Conservation (phyloP, 257 asterid species). For the Vinca minor region DNA sequence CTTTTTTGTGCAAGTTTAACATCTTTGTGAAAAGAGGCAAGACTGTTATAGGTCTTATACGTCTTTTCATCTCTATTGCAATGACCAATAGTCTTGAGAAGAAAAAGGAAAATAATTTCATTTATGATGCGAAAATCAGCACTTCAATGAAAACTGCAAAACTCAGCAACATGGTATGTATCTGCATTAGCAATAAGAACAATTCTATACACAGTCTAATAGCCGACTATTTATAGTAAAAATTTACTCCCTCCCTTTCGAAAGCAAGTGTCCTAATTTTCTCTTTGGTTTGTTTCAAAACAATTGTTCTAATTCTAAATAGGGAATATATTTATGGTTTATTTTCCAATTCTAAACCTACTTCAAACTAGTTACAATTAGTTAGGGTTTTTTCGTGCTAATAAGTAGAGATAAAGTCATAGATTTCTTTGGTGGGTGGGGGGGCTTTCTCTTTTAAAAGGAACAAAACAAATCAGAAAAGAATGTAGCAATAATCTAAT, state of each 20-base stretch:
- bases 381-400: no score
- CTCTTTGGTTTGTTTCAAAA: not conserved
- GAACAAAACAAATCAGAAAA: no score
- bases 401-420: no score
- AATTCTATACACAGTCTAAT: not conserved
- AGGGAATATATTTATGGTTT: not conserved
- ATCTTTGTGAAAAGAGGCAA: not conserved
- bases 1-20: not conserved
- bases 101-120: not conserved
- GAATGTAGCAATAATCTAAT: not conserved
- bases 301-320: not conserved
- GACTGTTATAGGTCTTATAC: not conserved
- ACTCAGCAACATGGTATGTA: not conserved
- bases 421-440: no score
- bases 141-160: not conserved
- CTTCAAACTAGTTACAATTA: not conserved
- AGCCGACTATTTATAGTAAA: not conserved
- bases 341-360: not conserved
- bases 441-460: no score
- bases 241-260: not conserved
- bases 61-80: not conserved
- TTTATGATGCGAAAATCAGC: not conserved
- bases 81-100: not conserved
- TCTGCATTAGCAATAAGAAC: not conserved
- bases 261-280: no score